Evolutionary conservation across 345 rosid genomes (phyloP).

Genomic region (Fremontodendron californicum): DNA sequence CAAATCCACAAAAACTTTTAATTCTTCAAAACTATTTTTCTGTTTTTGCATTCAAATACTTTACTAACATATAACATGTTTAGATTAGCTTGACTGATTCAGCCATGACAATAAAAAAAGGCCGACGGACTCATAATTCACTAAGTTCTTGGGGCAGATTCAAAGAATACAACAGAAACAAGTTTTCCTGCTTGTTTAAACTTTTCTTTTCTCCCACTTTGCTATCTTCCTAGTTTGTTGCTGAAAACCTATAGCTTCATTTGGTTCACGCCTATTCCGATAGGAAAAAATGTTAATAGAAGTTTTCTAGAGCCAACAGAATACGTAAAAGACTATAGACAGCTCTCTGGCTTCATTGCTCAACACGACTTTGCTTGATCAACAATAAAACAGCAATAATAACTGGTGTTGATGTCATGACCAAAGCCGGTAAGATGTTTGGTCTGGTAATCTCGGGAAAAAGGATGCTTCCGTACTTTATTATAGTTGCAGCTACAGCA

Average conservation of each 20-base stretch:
- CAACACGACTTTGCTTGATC: constrained; percentile 28
- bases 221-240: no score
- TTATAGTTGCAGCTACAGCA: constrained; percentile 52
- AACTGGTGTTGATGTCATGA: constrained; percentile 60
- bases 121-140: no score
- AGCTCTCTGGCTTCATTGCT: background rate
- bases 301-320: background rate
- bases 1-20: no score
- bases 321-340: background rate
- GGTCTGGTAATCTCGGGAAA: constrained; percentile 63
- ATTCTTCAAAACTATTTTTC: no score
- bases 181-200: no score
- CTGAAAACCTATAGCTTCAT: background rate
- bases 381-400: constrained; percentile 47
- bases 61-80: no score
- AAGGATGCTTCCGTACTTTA: constrained; percentile 71
- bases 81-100: no score
- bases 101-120: no score
- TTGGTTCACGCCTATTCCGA: background rate
- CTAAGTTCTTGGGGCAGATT: no score
- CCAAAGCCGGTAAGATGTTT: constrained; percentile 52
- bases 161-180: no score
- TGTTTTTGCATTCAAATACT: no score
- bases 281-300: background rate
- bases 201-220: no score